Evolutionary conservation across 805 yeast species (phyloP).

Genomic region (Zygosaccharomyces bisporus): DNA sequence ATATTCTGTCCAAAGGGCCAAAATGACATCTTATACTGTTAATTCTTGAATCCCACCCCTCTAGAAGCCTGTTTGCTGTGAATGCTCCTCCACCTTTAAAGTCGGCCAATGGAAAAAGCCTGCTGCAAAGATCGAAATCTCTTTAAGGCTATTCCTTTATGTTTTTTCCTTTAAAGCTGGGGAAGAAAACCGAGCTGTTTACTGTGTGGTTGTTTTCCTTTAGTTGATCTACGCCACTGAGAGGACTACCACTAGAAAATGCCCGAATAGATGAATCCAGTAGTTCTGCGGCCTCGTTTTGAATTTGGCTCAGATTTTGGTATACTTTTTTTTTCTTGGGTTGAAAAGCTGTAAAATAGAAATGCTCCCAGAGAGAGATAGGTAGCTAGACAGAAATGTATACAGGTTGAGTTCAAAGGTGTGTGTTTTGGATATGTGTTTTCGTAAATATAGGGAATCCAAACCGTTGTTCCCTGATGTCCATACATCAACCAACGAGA

Average conservation of each 20-base stretch:
- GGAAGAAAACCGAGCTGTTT: background rate
- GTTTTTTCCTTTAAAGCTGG: background rate
- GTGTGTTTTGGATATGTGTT: background rate
- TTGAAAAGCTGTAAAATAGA: background rate
- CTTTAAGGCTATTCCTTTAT: background rate
- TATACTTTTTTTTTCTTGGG: background rate
- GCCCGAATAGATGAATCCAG: background rate
- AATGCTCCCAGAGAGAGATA: background rate
- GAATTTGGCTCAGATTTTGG: background rate
- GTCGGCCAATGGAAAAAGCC: constrained; percentile 1
- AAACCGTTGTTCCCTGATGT: background rate
- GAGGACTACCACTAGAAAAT: constrained; percentile 6
- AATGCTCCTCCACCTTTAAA: background rate
- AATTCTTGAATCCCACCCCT: background rate
- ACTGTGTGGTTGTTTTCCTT: constrained; percentile 1
- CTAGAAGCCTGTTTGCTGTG: background rate
- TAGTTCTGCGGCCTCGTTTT: background rate
- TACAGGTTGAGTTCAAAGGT: background rate
- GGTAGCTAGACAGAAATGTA: background rate
- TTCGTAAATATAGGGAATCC: background rate
- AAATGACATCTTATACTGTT: constrained; percentile 36
- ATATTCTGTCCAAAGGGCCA: constrained; percentile 45
- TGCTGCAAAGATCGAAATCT: constrained; percentile 1
- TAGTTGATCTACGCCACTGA: constrained; percentile 5
- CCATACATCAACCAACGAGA: background rate